Conservation (phyloP, 2,329 filamentous ascomycete genomes). For the Monilinia aucupariae region DNA sequence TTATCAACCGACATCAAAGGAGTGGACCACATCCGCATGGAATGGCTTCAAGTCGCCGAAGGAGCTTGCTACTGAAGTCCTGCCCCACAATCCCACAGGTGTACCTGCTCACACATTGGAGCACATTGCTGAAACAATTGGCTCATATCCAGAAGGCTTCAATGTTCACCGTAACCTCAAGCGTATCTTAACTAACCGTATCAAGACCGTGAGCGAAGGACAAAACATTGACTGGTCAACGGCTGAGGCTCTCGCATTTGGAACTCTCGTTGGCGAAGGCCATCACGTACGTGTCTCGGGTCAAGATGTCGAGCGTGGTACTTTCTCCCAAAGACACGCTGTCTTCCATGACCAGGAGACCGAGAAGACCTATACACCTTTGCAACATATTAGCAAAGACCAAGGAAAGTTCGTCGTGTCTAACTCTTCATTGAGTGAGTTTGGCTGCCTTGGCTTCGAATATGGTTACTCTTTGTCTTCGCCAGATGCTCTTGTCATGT, state of each 20-base stretch:
- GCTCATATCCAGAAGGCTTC: conserved; percentile 76
- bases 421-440: conserved; percentile 79
- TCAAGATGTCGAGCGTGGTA: conserved; percentile 98
- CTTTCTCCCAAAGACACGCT: conserved; percentile 95
- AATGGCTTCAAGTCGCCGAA: conserved; percentile 99
- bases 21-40: conserved; percentile 98
- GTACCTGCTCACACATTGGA: conserved; percentile 68
- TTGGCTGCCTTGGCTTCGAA: conserved; percentile 82
- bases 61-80: conserved; percentile 88
- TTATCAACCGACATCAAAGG: conserved; percentile 91
- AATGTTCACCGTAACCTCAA: conserved; percentile 91
- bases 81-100: conserved; percentile 84
- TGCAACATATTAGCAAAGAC: conserved; percentile 82
- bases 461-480: conserved; percentile 98
- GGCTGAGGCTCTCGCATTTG: conserved; percentile 91
- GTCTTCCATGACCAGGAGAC: conserved; percentile 97
- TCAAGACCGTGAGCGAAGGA: conserved; percentile 87
- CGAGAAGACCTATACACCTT: conserved; percentile 85
- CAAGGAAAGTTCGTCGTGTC: conserved; percentile 95
- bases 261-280: conserved; percentile 82
- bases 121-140: conserved; percentile 77
- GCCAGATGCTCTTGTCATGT: conserved; percentile 95
- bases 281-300: conserved; percentile 97
- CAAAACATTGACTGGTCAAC: conserved; percentile 97
- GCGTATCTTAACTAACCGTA: conserved; percentile 83